Percentiles rank a stretch among this genome's conserved stretches.
Evolutionary conservation across 306 rosid genomes (phyloP).

Genomic region (Lathyrus aphaca): DNA sequence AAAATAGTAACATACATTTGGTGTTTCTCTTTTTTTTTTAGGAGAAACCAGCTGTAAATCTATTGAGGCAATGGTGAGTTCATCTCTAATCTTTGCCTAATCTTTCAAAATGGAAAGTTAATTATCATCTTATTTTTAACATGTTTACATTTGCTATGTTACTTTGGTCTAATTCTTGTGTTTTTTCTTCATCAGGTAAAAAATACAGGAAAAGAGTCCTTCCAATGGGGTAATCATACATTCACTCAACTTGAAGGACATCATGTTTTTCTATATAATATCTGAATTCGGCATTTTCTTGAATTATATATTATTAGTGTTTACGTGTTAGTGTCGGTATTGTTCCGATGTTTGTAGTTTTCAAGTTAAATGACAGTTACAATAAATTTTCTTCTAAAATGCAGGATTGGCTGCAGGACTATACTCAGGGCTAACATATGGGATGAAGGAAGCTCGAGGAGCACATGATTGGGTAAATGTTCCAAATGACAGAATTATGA

Average conservation of each 20-base stretch:
- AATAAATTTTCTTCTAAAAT: not conserved
- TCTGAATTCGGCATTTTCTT: not conserved
- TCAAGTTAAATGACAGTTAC: constrained; percentile 2
- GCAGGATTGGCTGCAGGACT: constrained; percentile 87
- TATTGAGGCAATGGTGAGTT: constrained; percentile 84
- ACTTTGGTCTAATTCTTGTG: constrained; percentile 1
- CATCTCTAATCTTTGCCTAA: not conserved
- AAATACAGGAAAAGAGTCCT: constrained; percentile 74
- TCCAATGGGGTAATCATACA: constrained; percentile 76
- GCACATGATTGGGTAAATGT: constrained; percentile 80
- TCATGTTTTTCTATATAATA: not conserved
- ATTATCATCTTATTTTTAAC: too few species aligned
- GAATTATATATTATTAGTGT: not conserved
- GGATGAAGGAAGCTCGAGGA: constrained; percentile 85
- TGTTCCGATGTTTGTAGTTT: too few species aligned
- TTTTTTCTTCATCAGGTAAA: constrained; percentile 60
- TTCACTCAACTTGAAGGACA: not conserved
- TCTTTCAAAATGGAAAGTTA: not conserved
- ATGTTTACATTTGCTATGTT: not conserved
- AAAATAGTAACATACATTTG: constrained; percentile 16
- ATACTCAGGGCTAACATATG: constrained; percentile 85
- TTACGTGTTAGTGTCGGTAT: not conserved
- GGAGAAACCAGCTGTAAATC: constrained; percentile 76
- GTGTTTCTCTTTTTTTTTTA: constrained; percentile 36
- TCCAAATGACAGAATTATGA: not conserved